Conservation (phyloP, 2,329 filamentous ascomycete species). For the Fusarium multiceps region DNA sequence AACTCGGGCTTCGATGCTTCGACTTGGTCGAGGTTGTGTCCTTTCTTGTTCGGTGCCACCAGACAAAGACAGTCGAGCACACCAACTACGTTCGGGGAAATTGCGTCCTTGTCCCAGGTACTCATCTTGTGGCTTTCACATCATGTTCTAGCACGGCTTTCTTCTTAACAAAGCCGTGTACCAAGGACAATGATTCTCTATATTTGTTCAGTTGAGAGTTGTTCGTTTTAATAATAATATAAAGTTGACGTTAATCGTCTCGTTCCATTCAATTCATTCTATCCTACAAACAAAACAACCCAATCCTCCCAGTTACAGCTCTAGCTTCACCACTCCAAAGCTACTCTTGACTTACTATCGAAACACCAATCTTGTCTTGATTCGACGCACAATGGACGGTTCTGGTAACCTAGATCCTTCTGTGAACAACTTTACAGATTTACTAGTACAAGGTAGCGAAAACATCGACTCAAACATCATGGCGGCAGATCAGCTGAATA, state of each 20-base stretch:
- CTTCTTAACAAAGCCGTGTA: conserved; percentile 28
- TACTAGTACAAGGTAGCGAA: background rate
- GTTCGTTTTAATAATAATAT: background rate
- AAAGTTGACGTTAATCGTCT: background rate
- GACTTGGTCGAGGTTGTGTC: conserved; percentile 6
- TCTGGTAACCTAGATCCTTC: background rate
- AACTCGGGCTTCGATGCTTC: conserved; percentile 7
- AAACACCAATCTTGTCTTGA: background rate
- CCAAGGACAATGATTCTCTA: conserved; percentile 19
- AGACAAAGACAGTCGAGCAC: conserved; percentile 31
- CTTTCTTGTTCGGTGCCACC: conserved; percentile 15
- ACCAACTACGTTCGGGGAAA: conserved; percentile 1
- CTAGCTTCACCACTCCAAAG: background rate
- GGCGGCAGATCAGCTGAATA: background rate
- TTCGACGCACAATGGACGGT: background rate
- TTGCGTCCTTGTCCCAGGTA: conserved; percentile 12
- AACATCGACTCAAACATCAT: background rate
- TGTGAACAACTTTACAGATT: background rate
- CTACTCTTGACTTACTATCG: background rate
- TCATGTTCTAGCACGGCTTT: conserved; percentile 6
- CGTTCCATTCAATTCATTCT: background rate
- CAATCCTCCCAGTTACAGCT: background rate
- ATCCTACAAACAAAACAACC: background rate
- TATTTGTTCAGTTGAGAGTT: background rate
- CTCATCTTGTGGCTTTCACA: background rate